Evolutionary conservation across 176 grass and related monocot genomes (phyloP), one percentile per base, ranked within the genome.

Genomic region (Oryza officinalis): DNA sequence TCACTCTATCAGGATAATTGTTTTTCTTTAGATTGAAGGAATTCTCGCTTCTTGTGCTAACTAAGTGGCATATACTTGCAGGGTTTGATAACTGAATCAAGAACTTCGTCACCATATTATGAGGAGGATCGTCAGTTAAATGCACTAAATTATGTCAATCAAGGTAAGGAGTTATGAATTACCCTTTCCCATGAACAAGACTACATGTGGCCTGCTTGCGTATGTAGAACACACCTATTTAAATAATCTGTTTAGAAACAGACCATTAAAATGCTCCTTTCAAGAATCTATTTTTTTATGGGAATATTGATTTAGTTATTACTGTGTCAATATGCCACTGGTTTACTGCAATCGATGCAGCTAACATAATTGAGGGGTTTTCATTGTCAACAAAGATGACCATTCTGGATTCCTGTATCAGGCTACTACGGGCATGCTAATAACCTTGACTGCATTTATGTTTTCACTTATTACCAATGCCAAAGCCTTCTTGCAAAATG

Each of bases 81-180:
- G 92, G 80, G 38, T 86, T 76, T 89, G 50, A 65, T 75, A 64
- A 79, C 83, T 27, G 31, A 26, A 40, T 76, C 44, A 12, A 78
- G 67, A 41, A 86, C 80, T 67, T 90, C 90, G 27, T 83, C 75
- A 60, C 64, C 79, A 63, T 80, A 88, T 79, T 88, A 72, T 28
- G 71, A 64, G 40, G 75, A 80, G 30, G 75, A 79, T 85, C 77
- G 81, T 67, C 80, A 90, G 27, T 74, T 87, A 14, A 85, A 67
- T 72, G 13, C 69, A 66, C 33, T 71, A 61, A 72, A 81, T 88
- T 54, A 88, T 46, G 43, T 65, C 32, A 88, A 83, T 81, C 79
- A 59, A 91, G 88, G 90, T 89, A 92, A 69, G 27, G 28, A 79
- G 61, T 65, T 15, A 43, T 30, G 77, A 67, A 17, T n/a, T 47